A percentile compares a stretch with the other conserved stretches of the same genome.
Conservation (phyloP, 257 asterid species). For the Jasminum sambac region DNA sequence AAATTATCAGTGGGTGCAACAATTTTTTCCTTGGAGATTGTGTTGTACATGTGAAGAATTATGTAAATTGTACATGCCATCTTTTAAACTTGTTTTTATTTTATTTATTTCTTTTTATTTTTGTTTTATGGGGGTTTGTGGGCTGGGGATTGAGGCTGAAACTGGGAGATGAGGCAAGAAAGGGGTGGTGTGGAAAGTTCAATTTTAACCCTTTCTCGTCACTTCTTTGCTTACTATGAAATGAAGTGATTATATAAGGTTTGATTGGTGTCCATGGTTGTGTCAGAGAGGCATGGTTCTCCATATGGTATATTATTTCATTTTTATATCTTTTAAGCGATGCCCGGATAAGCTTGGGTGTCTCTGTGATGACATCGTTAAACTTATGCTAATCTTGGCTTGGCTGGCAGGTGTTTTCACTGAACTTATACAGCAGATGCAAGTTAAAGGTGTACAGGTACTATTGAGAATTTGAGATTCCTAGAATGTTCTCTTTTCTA, state of each 20-base stretch:
- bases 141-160: too few species aligned
- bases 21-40: background rate
- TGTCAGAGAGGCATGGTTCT: background rate
- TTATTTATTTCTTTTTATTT: too few species aligned
- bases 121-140: too few species aligned
- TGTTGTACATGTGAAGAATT: too few species aligned
- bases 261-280: too few species aligned
- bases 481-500: background rate
- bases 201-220: too few species aligned
- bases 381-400: conserved; percentile 18
- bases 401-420: conserved; percentile 87
- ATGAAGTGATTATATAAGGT: too few species aligned
- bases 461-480: background rate
- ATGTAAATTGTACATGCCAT: too few species aligned
- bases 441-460: conserved; percentile 99
- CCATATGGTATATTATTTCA: conserved; percentile 4
- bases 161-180: too few species aligned
- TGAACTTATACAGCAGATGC: conserved; percentile 98
- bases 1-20: background rate
- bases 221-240: too few species aligned
- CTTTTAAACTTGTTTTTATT: too few species aligned
- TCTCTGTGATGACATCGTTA: background rate
- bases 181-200: too few species aligned
- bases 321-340: conserved; percentile 6
- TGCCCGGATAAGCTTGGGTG: background rate